Conservation (phyloP, 1,284 basidiomycete genomes). For the Ustilago lituana region DNA sequence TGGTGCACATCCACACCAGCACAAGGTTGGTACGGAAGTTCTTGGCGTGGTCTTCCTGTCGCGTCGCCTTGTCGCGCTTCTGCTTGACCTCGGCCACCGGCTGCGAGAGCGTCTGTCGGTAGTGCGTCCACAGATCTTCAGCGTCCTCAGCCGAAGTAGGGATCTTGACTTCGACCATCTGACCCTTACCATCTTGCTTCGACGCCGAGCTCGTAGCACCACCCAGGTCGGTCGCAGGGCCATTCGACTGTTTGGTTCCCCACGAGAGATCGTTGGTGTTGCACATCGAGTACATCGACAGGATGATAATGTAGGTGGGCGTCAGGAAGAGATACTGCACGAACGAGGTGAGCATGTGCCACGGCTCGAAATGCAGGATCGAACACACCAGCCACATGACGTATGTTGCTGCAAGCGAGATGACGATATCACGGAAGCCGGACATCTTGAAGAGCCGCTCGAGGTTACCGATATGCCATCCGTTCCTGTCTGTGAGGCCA, state of each 20-base stretch:
- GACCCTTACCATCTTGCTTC: slow-evolving; percentile 45
- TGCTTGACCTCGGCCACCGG: slow-evolving; percentile 36
- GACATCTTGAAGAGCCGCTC: slow-evolving; percentile 45
- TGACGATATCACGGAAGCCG: slow-evolving; percentile 62
- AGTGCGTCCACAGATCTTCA: slow-evolving; percentile 63
- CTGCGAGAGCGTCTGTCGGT: slow-evolving; percentile 57
- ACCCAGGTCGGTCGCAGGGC: slow-evolving; percentile 58
- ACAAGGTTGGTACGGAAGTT: slow-evolving; percentile 92
- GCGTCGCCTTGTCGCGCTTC: slow-evolving; percentile 54
- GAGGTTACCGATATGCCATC: slow-evolving; percentile 31
- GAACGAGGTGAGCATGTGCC: slow-evolving; percentile 64
- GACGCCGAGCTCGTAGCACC: slow-evolving; percentile 44
- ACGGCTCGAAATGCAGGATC: slow-evolving; percentile 62
- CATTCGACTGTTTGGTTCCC: slow-evolving; percentile 65
- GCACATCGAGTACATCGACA: slow-evolving; percentile 65
- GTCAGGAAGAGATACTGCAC: slow-evolving; percentile 64
- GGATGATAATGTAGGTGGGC: slow-evolving; percentile 62
- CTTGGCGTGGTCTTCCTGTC: slow-evolving; percentile 64
- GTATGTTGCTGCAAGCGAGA: slow-evolving; percentile 63
- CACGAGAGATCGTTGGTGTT: slow-evolving; percentile 63
- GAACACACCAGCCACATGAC: slow-evolving; percentile 63
- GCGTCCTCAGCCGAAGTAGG: slow-evolving; percentile 60
- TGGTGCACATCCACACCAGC: slow-evolving; percentile 75
- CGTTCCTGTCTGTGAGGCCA: slow-evolving; percentile 21
- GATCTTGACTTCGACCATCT: slow-evolving; percentile 61